Evolutionary conservation across 2,329 filamentous ascomycete species (phyloP).

Genomic region (Colletotrichum coccodes): DNA sequence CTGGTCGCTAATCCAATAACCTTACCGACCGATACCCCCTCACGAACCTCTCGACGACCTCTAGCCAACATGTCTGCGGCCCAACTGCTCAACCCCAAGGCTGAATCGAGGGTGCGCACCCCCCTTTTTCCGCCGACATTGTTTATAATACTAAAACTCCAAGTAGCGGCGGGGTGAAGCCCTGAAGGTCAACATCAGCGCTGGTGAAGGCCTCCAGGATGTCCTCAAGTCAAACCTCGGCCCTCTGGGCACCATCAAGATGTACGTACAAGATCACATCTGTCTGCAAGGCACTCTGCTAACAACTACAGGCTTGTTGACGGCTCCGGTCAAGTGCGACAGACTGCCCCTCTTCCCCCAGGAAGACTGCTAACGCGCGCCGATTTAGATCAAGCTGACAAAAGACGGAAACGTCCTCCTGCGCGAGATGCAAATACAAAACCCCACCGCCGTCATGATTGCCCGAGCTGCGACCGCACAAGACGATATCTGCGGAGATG

Average conservation of each 20-base stretch:
- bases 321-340: constrained; percentile 72
- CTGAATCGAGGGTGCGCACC: constrained; percentile 87
- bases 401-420: constrained; percentile 95
- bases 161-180: constrained; percentile 92
- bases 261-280: constrained; percentile 62
- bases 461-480: constrained; percentile 91
- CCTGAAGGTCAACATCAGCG: constrained; percentile 94
- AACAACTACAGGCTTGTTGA: constrained; percentile 69
- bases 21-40: constrained; percentile 30
- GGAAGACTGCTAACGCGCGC: constrained; percentile 22
- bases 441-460: constrained; percentile 92
- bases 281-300: constrained; percentile 34
- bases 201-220: constrained; percentile 92
- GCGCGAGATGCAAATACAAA: constrained; percentile 92
- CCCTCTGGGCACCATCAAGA: constrained; percentile 94
- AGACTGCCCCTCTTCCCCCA: constrained; percentile 28
- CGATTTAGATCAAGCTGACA: constrained; percentile 89
- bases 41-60: constrained; percentile 29
- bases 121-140: constrained; percentile 33
- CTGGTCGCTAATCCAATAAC: constrained; percentile 31
- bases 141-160: constrained; percentile 54
- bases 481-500: constrained; percentile 98
- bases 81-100: constrained; percentile 98
- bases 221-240: constrained; percentile 97
- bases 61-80: constrained; percentile 84